Evolutionary conservation across 2,329 filamentous ascomycete species (phyloP).

Genomic region (Botrytis fragariae): DNA sequence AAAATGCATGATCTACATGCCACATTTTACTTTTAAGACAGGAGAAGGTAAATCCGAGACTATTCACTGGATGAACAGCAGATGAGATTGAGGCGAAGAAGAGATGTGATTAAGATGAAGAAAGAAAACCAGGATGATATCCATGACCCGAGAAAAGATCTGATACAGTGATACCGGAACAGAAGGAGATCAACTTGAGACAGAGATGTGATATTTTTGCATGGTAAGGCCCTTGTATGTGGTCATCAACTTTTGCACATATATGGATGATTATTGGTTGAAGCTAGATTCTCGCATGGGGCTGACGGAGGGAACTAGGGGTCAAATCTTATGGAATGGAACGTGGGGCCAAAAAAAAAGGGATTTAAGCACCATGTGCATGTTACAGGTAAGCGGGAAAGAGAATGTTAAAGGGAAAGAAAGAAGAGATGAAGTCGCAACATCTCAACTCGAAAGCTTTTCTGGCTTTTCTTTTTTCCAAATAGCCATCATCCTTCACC

Average conservation of each 20-base stretch:
- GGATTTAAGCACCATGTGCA: not conserved
- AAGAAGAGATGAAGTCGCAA: not conserved
- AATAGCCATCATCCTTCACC: not conserved
- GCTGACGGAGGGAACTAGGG: not conserved
- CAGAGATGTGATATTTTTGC: constrained; percentile 1
- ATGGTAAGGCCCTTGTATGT: constrained; percentile 10
- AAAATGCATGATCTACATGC: constrained; percentile 17
- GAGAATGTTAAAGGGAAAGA: not conserved
- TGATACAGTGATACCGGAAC: constrained; percentile 5
- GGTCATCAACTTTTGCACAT: not conserved
- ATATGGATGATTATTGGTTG: not conserved
- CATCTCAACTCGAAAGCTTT: not conserved
- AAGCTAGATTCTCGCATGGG: not conserved
- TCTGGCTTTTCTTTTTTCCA: not conserved
- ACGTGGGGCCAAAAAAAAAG: constrained; percentile 2
- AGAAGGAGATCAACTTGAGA: constrained; percentile 14
- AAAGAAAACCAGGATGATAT: not conserved
- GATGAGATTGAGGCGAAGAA: not conserved
- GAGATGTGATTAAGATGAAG: not conserved
- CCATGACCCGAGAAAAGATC: not conserved
- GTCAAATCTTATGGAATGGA: constrained; percentile 8
- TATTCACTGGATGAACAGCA: not conserved
- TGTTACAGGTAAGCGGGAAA: not conserved
- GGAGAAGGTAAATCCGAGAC: not conserved
- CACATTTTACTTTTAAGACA: constrained; percentile 9